These are phyloP conservation scores for Syzygium syzygioides DNA, from an alignment of 441 rosid species.

Conservation along the genomic window DNA sequence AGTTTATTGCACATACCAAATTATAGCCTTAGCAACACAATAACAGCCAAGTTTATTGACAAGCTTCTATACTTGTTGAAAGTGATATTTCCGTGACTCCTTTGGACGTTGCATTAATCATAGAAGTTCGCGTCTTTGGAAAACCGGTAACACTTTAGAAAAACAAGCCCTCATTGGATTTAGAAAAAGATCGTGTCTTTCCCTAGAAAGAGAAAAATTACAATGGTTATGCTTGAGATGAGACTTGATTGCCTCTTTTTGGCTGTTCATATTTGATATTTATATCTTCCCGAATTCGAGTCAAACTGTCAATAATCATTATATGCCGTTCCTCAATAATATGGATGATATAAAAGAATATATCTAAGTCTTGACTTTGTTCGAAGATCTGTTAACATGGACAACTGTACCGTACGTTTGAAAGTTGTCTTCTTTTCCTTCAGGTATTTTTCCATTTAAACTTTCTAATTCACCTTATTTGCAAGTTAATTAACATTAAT, in stretches of 20 bases:
- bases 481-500: no score
- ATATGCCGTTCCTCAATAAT: slow-evolving; percentile 15
- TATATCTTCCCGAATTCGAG: slow-evolving; percentile 25
- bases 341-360: slow-evolving; percentile 15
- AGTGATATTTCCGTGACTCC: slow-evolving; percentile 13
- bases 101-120: slow-evolving; percentile 29
- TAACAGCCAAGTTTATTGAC: no score
- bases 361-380: slow-evolving; percentile 35
- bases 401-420: no score
- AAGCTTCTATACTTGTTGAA: not conserved
- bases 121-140: slow-evolving; percentile 20
- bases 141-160: slow-evolving; percentile 17
- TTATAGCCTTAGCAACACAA: no score
- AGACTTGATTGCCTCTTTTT: slow-evolving; percentile 26
- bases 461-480: no score
- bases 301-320: slow-evolving; percentile 27
- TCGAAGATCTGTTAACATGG: slow-evolving; percentile 26
- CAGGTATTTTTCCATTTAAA: no score
- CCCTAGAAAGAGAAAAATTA: slow-evolving; percentile 23
- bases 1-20: no score
- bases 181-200: slow-evolving; percentile 24
- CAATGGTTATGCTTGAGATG: slow-evolving; percentile 17
- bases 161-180: slow-evolving; percentile 25
- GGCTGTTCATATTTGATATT: slow-evolving; percentile 24
- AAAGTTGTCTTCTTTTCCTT: no score